Percentiles rank a stretch among this genome's conserved stretches.
Conservation (phyloP, 2,329 filamentous ascomycete species). For the Cercospora zeae-maydis region DNA sequence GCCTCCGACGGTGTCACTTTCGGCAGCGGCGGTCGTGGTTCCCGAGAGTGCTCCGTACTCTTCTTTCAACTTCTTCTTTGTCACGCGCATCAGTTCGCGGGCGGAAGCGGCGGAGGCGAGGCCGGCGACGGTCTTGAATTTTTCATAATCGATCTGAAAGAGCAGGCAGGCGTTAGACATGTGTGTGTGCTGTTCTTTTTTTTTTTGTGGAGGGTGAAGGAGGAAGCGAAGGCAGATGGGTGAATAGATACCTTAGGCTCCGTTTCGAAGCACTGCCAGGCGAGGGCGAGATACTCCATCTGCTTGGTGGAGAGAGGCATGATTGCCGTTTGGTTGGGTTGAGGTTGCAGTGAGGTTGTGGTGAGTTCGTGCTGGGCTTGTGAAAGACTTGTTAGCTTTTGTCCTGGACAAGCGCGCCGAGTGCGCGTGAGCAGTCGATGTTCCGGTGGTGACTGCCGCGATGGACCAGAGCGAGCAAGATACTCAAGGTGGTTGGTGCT, state of each 20-base stretch:
- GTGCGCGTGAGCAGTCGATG: neutral
- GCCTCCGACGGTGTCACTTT: neutral
- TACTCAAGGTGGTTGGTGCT: neutral
- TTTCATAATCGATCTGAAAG: slow-evolving; percentile 35
- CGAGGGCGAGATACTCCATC: slow-evolving; percentile 32
- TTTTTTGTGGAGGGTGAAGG: neutral
- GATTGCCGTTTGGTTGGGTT: slow-evolving; percentile 3
- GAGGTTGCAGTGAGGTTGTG: neutral
- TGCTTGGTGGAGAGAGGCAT: slow-evolving; percentile 32
- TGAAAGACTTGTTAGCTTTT: neutral
- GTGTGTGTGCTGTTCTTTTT: neutral
- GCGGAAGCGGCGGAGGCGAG: slow-evolving; percentile 30
- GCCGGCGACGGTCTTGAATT: slow-evolving; percentile 32
- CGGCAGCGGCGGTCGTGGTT: neutral
- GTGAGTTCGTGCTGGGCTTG: neutral
- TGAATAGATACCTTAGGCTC: slow-evolving; percentile 29
- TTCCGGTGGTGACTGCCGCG: neutral
- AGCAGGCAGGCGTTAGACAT: neutral
- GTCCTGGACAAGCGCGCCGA: neutral
- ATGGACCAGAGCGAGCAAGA: neutral
- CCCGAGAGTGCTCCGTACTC: slow-evolving; percentile 27
- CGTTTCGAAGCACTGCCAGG: slow-evolving; percentile 35
- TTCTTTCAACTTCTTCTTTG: slow-evolving; percentile 35
- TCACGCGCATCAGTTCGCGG: slow-evolving; percentile 35
- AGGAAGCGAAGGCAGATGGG: neutral